Conservation (phyloP, 371 early-diverging fungal genomes). For the Mortierella sp. region DNA sequence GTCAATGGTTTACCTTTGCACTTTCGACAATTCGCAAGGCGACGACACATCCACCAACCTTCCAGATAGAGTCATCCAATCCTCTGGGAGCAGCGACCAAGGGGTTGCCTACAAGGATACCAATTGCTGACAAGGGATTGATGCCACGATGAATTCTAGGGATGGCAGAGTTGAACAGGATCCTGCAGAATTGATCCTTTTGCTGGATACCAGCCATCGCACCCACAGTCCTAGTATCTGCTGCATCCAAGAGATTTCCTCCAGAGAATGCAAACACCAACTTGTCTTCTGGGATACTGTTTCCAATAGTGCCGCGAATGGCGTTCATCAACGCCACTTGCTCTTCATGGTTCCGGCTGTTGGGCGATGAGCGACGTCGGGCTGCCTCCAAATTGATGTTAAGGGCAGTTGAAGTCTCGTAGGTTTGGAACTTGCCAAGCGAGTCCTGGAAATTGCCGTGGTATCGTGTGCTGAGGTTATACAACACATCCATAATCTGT, state of each 20-base stretch:
- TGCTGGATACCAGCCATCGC: slow-evolving; percentile 59
- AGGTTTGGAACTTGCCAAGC: slow-evolving; percentile 76
- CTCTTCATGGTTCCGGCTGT: slow-evolving; percentile 54
- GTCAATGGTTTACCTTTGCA: slow-evolving; percentile 63
- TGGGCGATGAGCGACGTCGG: slow-evolving; percentile 59
- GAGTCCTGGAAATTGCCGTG: slow-evolving; percentile 77
- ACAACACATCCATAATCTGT: slow-evolving; percentile 69
- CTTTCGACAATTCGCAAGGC: slow-evolving; percentile 72
- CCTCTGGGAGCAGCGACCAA: slow-evolving; percentile 70
- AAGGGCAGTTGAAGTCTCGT: slow-evolving; percentile 72
- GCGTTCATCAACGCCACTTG: slow-evolving; percentile 66
- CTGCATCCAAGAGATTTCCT: slow-evolving; percentile 64
- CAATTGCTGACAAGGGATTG: slow-evolving; percentile 59
- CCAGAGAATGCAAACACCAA: slow-evolving; percentile 75
- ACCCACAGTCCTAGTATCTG: slow-evolving; percentile 61
- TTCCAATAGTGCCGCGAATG: slow-evolving; percentile 65
- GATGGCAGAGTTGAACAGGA: slow-evolving; percentile 71
- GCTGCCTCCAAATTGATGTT: slow-evolving; percentile 63
- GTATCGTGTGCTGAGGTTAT: slow-evolving; percentile 76
- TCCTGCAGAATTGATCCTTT: slow-evolving; percentile 52
- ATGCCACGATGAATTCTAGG: slow-evolving; percentile 71
- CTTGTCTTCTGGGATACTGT: slow-evolving; percentile 70
- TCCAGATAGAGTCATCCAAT: slow-evolving; percentile 80
- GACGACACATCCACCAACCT: slow-evolving; percentile 78
- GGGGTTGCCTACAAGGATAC: slow-evolving; percentile 67